These are phyloP conservation scores for Magnolia sinica DNA, from an alignment of 164 flowering plant species.

Conservation along the genomic window DNA sequence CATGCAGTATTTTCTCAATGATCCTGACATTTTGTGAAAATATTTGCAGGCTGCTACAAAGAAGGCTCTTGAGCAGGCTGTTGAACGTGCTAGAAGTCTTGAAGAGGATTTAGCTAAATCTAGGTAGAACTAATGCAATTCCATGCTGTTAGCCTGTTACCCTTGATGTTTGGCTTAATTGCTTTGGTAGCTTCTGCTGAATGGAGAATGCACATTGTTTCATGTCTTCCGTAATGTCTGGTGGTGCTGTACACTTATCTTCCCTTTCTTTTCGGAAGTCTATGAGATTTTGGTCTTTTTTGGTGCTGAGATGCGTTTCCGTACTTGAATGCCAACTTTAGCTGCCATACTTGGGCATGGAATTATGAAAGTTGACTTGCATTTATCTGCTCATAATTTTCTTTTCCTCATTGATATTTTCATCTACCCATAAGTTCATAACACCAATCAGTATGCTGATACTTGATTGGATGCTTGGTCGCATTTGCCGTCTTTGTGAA, in stretches of 20 bases:
- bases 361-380: too few species aligned
- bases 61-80: slow-evolving; percentile 52
- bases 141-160: not conserved
- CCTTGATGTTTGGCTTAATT: not conserved
- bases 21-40: not conserved
- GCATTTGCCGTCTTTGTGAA: too few species aligned
- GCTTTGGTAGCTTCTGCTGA: not conserved
- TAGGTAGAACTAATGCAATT: slow-evolving; percentile 34
- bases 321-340: too few species aligned
- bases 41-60: slow-evolving; percentile 52
- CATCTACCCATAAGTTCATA: too few species aligned
- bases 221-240: not conserved
- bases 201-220: not conserved
- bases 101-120: slow-evolving; percentile 69
- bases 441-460: too few species aligned
- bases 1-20: not conserved
- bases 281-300: not conserved
- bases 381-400: too few species aligned
- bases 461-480: too few species aligned
- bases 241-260: too few species aligned
- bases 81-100: slow-evolving; percentile 49
- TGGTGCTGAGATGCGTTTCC: too few species aligned
- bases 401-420: too few species aligned
- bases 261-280: not conserved
- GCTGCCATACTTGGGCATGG: too few species aligned